A percentile compares a stretch with the other conserved stretches of the same genome.
Evolutionary conservation across 441 rosid species (phyloP).

Genomic region (Croton setiger): DNA sequence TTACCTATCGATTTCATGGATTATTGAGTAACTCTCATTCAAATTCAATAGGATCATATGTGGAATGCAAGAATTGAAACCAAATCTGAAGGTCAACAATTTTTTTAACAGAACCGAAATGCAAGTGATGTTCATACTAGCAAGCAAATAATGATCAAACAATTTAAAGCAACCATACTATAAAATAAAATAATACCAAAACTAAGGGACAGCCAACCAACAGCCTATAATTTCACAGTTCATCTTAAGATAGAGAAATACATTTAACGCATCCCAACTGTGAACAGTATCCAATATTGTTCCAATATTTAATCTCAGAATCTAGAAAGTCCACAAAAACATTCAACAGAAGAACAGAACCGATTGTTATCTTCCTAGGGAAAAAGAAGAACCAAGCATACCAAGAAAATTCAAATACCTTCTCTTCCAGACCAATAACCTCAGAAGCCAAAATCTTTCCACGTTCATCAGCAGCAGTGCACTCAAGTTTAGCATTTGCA

Average conservation of each 20-base stretch:
- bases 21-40: not conserved
- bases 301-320: slow-evolving; percentile 4
- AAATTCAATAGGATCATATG: not conserved
- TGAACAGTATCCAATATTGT: not conserved
- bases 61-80: not conserved
- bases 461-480: slow-evolving; percentile 91
- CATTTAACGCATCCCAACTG: not conserved
- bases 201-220: not conserved
- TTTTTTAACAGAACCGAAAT: not conserved
- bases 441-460: slow-evolving; percentile 93
- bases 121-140: not conserved
- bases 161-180: not conserved
- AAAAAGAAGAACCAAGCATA: slow-evolving; percentile 10
- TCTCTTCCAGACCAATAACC: slow-evolving; percentile 97
- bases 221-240: not conserved
- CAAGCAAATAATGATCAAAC: not conserved
- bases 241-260: not conserved
- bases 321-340: not conserved
- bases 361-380: not conserved
- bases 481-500: slow-evolving; percentile 73
- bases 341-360: not conserved
- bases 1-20: not conserved
- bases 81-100: not conserved
- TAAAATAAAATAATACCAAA: not conserved
- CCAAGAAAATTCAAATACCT: slow-evolving; percentile 50